Evolutionary conservation across 305 asterid species (phyloP), one percentile per base, ranked within the genome.

Genomic region (Stenogyne calaminthoides): DNA sequence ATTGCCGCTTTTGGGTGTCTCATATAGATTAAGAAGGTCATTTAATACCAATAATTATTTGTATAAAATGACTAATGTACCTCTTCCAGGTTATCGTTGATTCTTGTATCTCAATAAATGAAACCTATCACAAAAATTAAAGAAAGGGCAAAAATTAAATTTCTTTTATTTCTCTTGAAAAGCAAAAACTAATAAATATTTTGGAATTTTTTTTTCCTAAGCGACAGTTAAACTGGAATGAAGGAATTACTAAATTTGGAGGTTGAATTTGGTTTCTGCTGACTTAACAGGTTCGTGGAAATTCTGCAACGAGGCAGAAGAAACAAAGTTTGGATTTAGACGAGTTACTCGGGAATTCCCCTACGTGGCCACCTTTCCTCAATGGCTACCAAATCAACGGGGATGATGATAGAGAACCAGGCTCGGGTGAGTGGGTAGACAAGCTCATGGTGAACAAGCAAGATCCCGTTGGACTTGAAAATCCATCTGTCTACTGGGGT

Each of bases 371-470:
- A 29, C 97, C 95, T 25, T 56, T 74, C 73, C 54, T 36, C 79
- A 73, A 59, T 71, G 76, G 51, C 7, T 29, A 79, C 69, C 93
- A 77, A 71, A 84, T 74, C 81, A 78, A 70, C 29, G 81, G 63
- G 34, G 92, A 81, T 9, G 94, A 88, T 39, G 96, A 91, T 40
- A 82, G 81, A 82, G 97, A 91, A 71, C 73, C 79, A 44, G 82
- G 84, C 74, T 77, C 91, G 0, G 93, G 92, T 44, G 96, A 88
- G 79, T 95, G 99, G 99, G 92, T 92, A 69, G 99, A 95, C 87
- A 95, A 95, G 85, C 90, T 89, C 61, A 90, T 95, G 98, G 99
- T 95, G 76, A 92, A 92, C 91, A 94, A 85, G 84, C 96, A 83
- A 82, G 97, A 88, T 62, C 71, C 84, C 2, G 11, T 66, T 16